phyloP scores from a whole-genome alignment of 164 flowering plant genomes.

The Chloranthus sessilifolius region DNA sequence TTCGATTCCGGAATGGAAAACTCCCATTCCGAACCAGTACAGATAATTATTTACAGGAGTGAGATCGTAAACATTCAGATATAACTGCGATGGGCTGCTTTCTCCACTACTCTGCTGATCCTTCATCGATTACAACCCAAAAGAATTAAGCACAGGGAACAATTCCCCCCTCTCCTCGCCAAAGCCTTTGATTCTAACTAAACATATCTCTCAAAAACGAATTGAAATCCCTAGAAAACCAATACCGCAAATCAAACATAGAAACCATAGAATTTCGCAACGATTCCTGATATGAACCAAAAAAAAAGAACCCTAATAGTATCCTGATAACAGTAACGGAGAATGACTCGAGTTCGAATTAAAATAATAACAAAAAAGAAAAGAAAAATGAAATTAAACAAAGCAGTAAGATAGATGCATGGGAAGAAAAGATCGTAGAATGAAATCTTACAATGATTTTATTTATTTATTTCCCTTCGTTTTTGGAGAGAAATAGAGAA shows the following conservation, averaged over 20 bases:
- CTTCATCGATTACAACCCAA: conserved; percentile 20
- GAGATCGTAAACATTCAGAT: conserved; percentile 78
- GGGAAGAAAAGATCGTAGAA: too few relatives aligned
- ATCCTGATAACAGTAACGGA: too few relatives aligned
- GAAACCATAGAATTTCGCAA: too few relatives aligned
- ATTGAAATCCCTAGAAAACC: not conserved
- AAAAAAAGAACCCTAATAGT: too few relatives aligned
- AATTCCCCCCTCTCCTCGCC: conserved; percentile 2
- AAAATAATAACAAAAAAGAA: too few relatives aligned
- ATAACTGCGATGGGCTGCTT: conserved; percentile 28
- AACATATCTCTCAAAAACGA: conserved; percentile 13
- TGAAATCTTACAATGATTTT: too few relatives aligned
- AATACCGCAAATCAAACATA: conserved; percentile 4
- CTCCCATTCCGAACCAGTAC: conserved; percentile 76
- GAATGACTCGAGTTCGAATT: too few relatives aligned
- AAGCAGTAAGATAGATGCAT: too few relatives aligned
- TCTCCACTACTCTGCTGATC: conserved; percentile 33
- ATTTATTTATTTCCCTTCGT: too few relatives aligned
- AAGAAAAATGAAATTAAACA: too few relatives aligned
- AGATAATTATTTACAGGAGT: conserved; percentile 73
- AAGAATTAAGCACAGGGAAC: conserved; percentile 44
- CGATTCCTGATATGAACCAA: too few relatives aligned
- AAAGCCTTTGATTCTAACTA: conserved; percentile 9
- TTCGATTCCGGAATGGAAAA: conserved; percentile 82
- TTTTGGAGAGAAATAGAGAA: too few relatives aligned